Base-by-base conservation (phyloP, 164 flowering plant species). In the Umbilicus rupestris region DNA sequence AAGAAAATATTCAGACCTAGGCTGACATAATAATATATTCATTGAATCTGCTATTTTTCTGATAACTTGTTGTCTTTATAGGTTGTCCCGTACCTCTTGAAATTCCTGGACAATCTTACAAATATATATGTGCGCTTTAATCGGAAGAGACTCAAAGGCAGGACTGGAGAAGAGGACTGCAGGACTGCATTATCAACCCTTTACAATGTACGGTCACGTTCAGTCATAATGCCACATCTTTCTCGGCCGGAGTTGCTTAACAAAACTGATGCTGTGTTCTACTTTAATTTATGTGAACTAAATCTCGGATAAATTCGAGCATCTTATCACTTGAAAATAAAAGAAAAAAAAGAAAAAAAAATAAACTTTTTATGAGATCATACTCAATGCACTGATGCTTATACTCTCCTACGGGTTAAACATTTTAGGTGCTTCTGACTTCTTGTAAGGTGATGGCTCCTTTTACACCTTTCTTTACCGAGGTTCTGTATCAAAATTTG, bases 381-480 rank as follows among this genome's bases (percentile, higher is more conserved):
- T 28, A 55, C 31, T 28, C 28, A 20, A n/a, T n/a, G 24, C 9
- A 30, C 4, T 55, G 60, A 5, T 59, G 10, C 62, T 29, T 42
- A 9, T 14, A 3, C 11, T 24, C 12, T 37, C 7, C 45, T 22
- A 39, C 28, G 68, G 26, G n/a, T 30, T 17, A 66, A 39, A 57
- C 35, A 3, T 64, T 73, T 68, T 72, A 92, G 97, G 97, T 94
- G 55, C 96, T 94, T 71, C 66, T 89, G 70, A 85, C 95, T 30
- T 87, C 94, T 20, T 91, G 99, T 71, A 88, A 89, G 75, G 93
- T 87, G 41, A 94, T 94, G 99, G 88, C 99, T 68, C 99, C 99
- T 50, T 89, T 91, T 70, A 94, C 99, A 7, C 99, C 99, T n/a
- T 94, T 91, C 78, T 94, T 94, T 73, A 88, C 97, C 0, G 99